Evolutionary conservation across 106 monocot species (phyloP), one percentile per base, ranked within the genome.

Genomic region (Platanthera zijinensis): DNA sequence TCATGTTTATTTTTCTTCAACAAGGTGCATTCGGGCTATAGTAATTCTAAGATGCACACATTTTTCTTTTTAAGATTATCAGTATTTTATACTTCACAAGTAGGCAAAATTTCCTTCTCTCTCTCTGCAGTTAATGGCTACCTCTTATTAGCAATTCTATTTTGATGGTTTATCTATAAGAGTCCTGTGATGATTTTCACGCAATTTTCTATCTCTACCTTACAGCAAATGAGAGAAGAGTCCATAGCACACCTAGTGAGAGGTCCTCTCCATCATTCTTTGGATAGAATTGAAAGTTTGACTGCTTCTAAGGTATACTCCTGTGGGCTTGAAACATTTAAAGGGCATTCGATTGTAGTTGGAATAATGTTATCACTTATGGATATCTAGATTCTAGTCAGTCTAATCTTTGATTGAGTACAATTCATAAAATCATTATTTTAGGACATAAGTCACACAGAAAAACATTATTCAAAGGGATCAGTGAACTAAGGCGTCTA

Each of bases 171-270:
- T 25, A 39, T 21, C 5, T 61, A 6, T 61, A 67, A 12, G 32
- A 39, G 22, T 25, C 12, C 30, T 39, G 30, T 67, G 4, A 67
- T 11, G 32, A 12, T 30, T 11, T 63, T 63, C 25, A 63, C 10
- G 63, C 25, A 67, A 67, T 19, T 22, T 48, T 61, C n/a, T 61
- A 0, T 72, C 63, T 62, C 50, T 75, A 17, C 64, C 48, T 32
- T 84, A 52, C 70, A 95, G 95, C 84, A 76, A 80, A 78, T 69
- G 15, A 72, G 49, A 78, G 84, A 85, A 80, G 87, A 80, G 63
- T 86, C 93, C 12, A 77, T 86, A 77, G 85, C 90, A 8, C 90
- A 97, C 79, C 79, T 62, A 74, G 74, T 91, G 13, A 84, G 57
- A 67, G 96, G 96, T 22, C 76, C 85, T 78, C 59, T 79, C 74